These are phyloP conservation scores for Crithidia expoeki DNA, from an alignment of 208 protist genomes.

Conservation along the genomic window DNA sequence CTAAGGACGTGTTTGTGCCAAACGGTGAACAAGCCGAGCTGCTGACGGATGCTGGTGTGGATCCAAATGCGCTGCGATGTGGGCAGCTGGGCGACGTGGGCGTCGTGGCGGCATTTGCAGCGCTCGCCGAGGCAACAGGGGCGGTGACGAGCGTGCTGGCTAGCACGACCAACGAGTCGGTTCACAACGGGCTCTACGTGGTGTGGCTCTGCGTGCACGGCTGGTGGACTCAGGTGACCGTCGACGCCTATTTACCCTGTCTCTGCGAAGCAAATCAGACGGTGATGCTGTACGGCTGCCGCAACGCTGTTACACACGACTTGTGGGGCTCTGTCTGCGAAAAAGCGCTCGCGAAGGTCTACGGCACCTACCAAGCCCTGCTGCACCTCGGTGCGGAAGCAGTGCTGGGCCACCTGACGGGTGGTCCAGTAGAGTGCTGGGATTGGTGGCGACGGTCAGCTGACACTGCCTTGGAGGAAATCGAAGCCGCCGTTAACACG, in stretches of 20 bases:
- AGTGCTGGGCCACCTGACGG: slow-evolving; percentile 58
- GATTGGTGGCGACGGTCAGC: slow-evolving; percentile 53
- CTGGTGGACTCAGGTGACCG: slow-evolving; percentile 47
- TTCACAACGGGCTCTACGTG: slow-evolving; percentile 40
- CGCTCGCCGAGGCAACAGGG: slow-evolving; percentile 63
- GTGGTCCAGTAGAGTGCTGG: slow-evolving; percentile 69
- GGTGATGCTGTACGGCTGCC: slow-evolving; percentile 40
- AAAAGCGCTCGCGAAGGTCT: slow-evolving; percentile 81
- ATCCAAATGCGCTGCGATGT: slow-evolving; percentile 40
- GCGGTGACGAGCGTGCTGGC: slow-evolving; percentile 54
- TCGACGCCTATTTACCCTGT: slow-evolving; percentile 75
- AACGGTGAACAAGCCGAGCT: slow-evolving; percentile 13
- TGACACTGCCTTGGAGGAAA: slow-evolving; percentile 47
- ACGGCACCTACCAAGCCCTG: slow-evolving; percentile 54
- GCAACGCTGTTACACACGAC: slow-evolving; percentile 40
- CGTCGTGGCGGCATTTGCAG: slow-evolving; percentile 59
- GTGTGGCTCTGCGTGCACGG: slow-evolving; percentile 65
- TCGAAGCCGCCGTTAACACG: slow-evolving; percentile 55
- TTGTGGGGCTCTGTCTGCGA: slow-evolving; percentile 75
- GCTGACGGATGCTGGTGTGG: slow-evolving; percentile 38
- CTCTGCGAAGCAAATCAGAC: slow-evolving; percentile 17
- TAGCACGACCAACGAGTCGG: slow-evolving; percentile 45
- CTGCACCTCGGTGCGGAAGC: slow-evolving; percentile 25
- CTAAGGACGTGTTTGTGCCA: slow-evolving; percentile 19
- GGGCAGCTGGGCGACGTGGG: slow-evolving; percentile 48